Percentiles rank a stretch among this genome's conserved stretches.
Conservation (phyloP, 768 basidiomycete genomes). For the Infundibulicybe gibba region DNA sequence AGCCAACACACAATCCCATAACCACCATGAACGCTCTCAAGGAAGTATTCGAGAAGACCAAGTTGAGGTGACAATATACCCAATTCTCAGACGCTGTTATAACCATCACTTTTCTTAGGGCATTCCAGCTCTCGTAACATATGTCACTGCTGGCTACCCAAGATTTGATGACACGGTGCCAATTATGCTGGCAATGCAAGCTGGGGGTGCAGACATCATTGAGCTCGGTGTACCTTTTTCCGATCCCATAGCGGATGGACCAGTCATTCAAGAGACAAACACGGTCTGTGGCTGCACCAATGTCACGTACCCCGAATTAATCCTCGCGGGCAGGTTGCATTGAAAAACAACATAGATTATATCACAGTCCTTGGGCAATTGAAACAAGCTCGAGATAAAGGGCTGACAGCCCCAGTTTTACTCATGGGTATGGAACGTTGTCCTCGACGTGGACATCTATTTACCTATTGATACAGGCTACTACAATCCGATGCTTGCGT, state of each 20-base stretch:
- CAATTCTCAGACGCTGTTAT: background rate
- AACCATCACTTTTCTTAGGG: constrained; percentile 33
- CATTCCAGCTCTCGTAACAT: constrained; percentile 70
- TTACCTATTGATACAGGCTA: constrained; percentile 58
- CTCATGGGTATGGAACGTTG: constrained; percentile 72
- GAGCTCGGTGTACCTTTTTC: constrained; percentile 96
- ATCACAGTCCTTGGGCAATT: constrained; percentile 69
- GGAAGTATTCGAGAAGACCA: constrained; percentile 67
- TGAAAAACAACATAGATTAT: constrained; percentile 80
- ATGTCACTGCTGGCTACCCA: constrained; percentile 94
- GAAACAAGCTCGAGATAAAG: constrained; percentile 74
- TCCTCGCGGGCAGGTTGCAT: constrained; percentile 59
- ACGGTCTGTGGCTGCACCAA: constrained; percentile 51
- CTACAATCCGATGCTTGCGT: constrained; percentile 94
- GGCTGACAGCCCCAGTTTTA: constrained; percentile 83
- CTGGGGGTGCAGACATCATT: constrained; percentile 91
- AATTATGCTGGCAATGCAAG: constrained; percentile 87
- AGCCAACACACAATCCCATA: constrained; percentile 6
- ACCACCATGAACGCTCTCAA: constrained; percentile 65
- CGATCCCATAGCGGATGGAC: constrained; percentile 95
- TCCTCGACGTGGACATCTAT: constrained; percentile 1
- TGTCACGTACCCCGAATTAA: background rate
- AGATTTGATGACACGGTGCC: constrained; percentile 76
- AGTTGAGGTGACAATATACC: constrained; percentile 38
- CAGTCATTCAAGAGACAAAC: constrained; percentile 89